Evolutionary conservation across 768 basidiomycete species (phyloP).

Genomic region (Scleroderma bovista): DNA sequence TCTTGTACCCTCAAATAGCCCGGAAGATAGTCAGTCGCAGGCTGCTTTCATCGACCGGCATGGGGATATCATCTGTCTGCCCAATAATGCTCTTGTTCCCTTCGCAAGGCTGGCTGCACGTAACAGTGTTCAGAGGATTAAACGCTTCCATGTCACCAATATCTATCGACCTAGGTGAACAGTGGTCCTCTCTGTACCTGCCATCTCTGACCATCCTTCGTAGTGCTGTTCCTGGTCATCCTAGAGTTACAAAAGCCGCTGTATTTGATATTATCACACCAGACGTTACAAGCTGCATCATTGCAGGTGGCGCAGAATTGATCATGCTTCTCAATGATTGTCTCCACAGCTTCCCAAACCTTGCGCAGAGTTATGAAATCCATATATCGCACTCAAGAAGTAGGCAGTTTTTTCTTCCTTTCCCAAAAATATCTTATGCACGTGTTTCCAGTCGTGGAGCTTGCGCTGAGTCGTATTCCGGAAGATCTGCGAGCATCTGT

Average conservation of each 20-base stretch:
- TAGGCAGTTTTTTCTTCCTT: slow-evolving; percentile 29
- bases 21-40: slow-evolving; percentile 57
- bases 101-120: slow-evolving; percentile 83
- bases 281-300: slow-evolving; percentile 55
- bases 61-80: slow-evolving; percentile 70
- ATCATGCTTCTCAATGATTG: slow-evolving; percentile 64
- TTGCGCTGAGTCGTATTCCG: slow-evolving; percentile 58
- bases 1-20: slow-evolving; percentile 65
- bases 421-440: not conserved
- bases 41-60: slow-evolving; percentile 76
- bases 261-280: slow-evolving; percentile 81
- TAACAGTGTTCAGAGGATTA: slow-evolving; percentile 61
- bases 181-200: slow-evolving; percentile 8
- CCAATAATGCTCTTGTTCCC: slow-evolving; percentile 65
- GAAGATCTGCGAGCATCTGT: slow-evolving; percentile 49
- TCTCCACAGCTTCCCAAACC: slow-evolving; percentile 66
- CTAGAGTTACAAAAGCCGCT: slow-evolving; percentile 66
- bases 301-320: slow-evolving; percentile 70
- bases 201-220: not conserved
- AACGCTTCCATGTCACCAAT: slow-evolving; percentile 75
- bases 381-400: slow-evolving; percentile 75
- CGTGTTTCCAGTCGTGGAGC: slow-evolving; percentile 54
- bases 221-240: slow-evolving; percentile 68
- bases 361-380: slow-evolving; percentile 64
- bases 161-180: slow-evolving; percentile 62